A percentile compares a stretch with the other conserved stretches of the same genome.
Conservation (phyloP, 2,329 filamentous ascomycete species). For the Neoscytalidium dimidiatum region DNA sequence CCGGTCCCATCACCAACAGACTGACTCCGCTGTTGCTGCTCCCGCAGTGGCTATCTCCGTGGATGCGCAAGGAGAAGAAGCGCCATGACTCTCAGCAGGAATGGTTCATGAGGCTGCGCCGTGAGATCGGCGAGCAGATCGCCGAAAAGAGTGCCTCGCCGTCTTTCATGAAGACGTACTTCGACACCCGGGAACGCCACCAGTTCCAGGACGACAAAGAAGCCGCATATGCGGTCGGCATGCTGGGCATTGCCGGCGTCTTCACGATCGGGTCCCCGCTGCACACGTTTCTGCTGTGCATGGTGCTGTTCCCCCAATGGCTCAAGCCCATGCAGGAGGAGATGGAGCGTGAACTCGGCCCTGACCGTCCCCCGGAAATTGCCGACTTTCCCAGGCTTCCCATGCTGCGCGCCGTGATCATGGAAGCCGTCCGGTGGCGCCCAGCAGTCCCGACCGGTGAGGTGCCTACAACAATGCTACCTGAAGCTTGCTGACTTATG, state of each 20-base stretch:
- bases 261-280: constrained; percentile 24
- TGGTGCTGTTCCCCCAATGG: constrained; percentile 22
- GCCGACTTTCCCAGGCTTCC: constrained; percentile 30
- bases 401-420: constrained; percentile 30
- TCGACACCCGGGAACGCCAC: background rate
- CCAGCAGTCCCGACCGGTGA: constrained; percentile 33
- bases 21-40: constrained; percentile 10
- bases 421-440: constrained; percentile 33
- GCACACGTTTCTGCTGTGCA: constrained; percentile 25
- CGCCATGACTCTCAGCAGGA: constrained; percentile 17
- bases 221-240: constrained; percentile 17
- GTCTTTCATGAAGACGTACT: constrained; percentile 8
- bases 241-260: constrained; percentile 19
- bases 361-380: constrained; percentile 24
- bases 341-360: constrained; percentile 26
- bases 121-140: background rate
- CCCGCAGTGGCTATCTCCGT: constrained; percentile 1
- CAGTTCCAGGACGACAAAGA: constrained; percentile 9
- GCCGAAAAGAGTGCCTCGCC: background rate
- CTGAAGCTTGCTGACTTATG: background rate
- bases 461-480: too few species aligned
- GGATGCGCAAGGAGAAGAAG: constrained; percentile 1
- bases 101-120: constrained; percentile 11
- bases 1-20: constrained; percentile 8
- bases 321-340: constrained; percentile 24